Evolutionary conservation across 2,329 filamentous ascomycete genomes (phyloP).

Genomic region (Ophiostoma quercus): DNA sequence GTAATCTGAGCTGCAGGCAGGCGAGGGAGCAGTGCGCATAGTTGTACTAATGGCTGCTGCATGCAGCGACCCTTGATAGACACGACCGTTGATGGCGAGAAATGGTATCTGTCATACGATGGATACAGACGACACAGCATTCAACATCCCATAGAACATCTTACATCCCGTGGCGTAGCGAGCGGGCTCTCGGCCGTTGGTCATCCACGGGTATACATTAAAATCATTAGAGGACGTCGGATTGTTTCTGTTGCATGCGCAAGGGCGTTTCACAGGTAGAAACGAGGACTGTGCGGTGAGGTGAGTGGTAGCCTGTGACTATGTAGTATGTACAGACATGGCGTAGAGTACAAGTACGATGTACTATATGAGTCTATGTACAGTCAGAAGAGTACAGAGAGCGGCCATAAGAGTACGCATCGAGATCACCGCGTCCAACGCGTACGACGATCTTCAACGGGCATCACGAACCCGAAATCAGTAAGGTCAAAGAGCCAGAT

Average conservation of each 20-base stretch:
- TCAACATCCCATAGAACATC: not conserved
- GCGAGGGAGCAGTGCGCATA: not conserved
- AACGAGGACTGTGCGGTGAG: not conserved
- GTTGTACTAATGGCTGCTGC: not conserved
- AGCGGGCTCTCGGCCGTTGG: not conserved
- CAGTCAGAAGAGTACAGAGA: too few relatives aligned
- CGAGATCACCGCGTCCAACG: not conserved
- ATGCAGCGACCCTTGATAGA: slow-evolving; percentile 5
- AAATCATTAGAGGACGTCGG: not conserved
- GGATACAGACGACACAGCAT: not conserved
- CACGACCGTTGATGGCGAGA: not conserved
- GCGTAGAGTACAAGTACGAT: not conserved
- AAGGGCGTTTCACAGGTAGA: slow-evolving; percentile 6
- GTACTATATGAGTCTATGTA: too few relatives aligned
- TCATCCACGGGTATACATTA: not conserved
- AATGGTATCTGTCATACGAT: not conserved
- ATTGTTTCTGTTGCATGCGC: slow-evolving; percentile 4
- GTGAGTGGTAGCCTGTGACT: not conserved
- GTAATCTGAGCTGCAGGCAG: not conserved
- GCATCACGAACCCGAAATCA: too few relatives aligned
- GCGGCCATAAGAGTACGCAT: not conserved
- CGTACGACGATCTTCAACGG: not conserved
- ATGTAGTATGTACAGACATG: not conserved
- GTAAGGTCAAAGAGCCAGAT: too few relatives aligned
- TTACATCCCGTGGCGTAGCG: not conserved